Base-by-base conservation (phyloP, 202 grass and related monocot genomes). In the Bolboschoenoplectus hybrid region DNA sequence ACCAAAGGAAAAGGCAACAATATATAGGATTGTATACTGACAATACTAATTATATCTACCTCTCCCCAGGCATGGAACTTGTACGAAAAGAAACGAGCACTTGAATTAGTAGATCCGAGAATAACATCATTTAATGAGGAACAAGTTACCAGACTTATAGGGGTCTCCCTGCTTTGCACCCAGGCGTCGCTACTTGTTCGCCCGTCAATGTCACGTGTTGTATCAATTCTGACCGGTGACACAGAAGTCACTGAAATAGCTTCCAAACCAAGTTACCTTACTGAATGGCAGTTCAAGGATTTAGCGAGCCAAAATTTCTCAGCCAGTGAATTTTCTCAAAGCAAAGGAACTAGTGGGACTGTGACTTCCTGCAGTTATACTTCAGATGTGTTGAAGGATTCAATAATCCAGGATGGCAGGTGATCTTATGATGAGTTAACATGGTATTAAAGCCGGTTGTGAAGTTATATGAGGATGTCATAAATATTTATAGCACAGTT, bases 21-120 rank as follows among this genome's bases (percentile, higher is more conserved):
- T 53, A 53, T 53, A 13, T 53, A 53, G 6, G 9, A 46, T 46
- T 5, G 7, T 2, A 3, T 44, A 44, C 2, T 44, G 5, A 56
- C 55, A 17, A 17, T 58, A 40, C 51, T 80, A 60, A 80, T 26
- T 56, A 60, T 80, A 43, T 19, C 7, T 51, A 3, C 14, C 60
- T 64, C 0, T 58, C 0, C 16, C 56, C 14, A 60, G 17, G 93
- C 88, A 12, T 98, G 93, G 95, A 86, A 67, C 9, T 84, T 89
- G 12, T 84, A 85, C 26, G 87, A 89, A n/a, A 64, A 85, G 10
- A 70, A 81, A 5, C 5, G 75, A 0, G 65, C 76, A 6, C 4
- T 89, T 5, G 87, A 89, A 53, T n/a, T 89, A 38, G 40, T 85
- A 39, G 87, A 89, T 39, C 74, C 40, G 43, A 81, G 39, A 26